Conservation (phyloP, 2,329 filamentous ascomycete genomes). For the Pseudogymnoascus sp. region DNA sequence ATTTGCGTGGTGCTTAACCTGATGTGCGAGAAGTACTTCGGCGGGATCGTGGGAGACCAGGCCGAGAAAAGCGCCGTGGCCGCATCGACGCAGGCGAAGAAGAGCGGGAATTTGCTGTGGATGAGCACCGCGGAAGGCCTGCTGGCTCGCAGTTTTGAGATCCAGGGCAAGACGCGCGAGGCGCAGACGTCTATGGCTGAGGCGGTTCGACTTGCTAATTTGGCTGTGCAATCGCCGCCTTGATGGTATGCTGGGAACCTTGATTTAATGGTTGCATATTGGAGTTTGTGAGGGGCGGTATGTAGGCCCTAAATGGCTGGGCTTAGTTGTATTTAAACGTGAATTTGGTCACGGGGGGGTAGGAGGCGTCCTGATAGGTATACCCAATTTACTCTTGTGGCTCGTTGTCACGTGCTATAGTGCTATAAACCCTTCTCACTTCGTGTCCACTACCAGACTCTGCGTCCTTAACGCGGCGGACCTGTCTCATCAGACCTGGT, state of each 20-base stretch:
- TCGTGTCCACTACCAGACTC: neutral
- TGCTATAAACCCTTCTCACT: neutral
- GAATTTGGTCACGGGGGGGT: neutral
- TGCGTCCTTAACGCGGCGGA: neutral
- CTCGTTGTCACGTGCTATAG: conserved; percentile 4
- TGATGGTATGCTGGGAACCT: conserved; percentile 2
- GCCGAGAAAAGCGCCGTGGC: conserved; percentile 68
- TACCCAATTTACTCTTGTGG: neutral
- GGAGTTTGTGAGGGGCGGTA: neutral
- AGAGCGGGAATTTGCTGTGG: conserved; percentile 65
- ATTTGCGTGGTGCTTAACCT: conserved; percentile 76
- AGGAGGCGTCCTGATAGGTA: neutral
- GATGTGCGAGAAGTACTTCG: conserved; percentile 65
- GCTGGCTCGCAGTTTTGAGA: conserved; percentile 65
- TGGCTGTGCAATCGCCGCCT: conserved; percentile 12
- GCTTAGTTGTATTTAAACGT: neutral
- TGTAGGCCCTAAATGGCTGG: neutral
- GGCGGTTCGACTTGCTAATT: conserved; percentile 26
- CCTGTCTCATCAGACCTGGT: neutral
- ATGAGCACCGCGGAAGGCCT: conserved; percentile 73
- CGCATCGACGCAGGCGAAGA: conserved; percentile 57
- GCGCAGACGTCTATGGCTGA: conserved; percentile 38
- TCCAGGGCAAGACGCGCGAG: conserved; percentile 54
- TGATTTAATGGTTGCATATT: conserved; percentile 10
- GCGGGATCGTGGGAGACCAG: conserved; percentile 60